Evolutionary conservation across 179 eudicot genomes (phyloP), one percentile per base, ranked within the genome.

Genomic region (Nepenthes alata): DNA sequence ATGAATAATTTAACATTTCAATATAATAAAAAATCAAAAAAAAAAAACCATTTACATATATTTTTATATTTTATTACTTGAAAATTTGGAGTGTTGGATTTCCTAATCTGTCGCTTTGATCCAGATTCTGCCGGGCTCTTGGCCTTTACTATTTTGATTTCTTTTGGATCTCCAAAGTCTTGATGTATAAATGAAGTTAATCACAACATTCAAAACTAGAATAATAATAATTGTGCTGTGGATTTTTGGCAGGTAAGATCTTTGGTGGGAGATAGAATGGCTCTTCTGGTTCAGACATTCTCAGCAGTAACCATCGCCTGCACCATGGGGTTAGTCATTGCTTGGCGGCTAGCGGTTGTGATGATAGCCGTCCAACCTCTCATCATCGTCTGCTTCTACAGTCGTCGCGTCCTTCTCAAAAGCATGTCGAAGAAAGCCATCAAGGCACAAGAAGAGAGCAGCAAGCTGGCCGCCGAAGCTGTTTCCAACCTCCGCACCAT

Each of bases 381-480:
- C 3, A 77, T 86, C 58, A 82, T 89, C 2, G 47, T 70, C 2
- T 77, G 85, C 71, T 87, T 64, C 68, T 87, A 87, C 66, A 72
- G 74, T 62, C 77, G 83, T 16, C 70, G 84, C 1, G 83, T 87
- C 14, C 58, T 84, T 10, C 81, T 89, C 38, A 82, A 81, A 52
- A 84, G 36, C 77, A 84, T 89, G 89, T 87, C 91, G 9, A 62
- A 80, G 41, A 83, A 83, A 60, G 80, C 82, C 54, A 77, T 78
- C 57, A 88, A 88, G 68, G 79, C 97, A 57, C 97, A 89, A 70
- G 73, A 75, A 13, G 88, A 79, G 52, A 79, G 84, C 2, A 89
- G 95, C 73, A 80, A 83, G 73, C 69, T 89, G 0, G 95, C 95
- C 1, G 87, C 91, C 0, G 97, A 89, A 68, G 95, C 97, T 0